phyloP scores from a whole-genome alignment of 768 basidiomycete genomes.

The Leucocoprinus birnbaumii region DNA sequence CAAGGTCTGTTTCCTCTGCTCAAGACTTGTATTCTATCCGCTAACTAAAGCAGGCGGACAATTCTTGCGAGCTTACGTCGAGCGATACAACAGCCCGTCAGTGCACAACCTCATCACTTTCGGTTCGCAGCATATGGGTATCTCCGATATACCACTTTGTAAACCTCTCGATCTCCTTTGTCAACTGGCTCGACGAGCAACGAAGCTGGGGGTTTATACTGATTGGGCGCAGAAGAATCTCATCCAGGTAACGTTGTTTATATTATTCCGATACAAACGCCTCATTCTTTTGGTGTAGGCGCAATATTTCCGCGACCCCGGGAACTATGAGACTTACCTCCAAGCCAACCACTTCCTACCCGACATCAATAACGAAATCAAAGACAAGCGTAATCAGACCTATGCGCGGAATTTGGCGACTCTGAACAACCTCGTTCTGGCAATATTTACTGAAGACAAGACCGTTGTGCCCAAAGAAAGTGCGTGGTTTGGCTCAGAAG shows the following conservation, averaged over 20 bases:
- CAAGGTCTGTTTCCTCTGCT: conserved; percentile 49
- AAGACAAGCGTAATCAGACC: conserved; percentile 48
- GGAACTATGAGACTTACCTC: conserved; percentile 56
- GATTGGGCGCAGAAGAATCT: conserved; percentile 76
- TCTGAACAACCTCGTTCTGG: conserved; percentile 66
- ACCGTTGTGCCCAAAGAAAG: conserved; percentile 85
- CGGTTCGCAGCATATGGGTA: conserved; percentile 85
- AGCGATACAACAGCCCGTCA: conserved; percentile 70
- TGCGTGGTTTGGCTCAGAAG: conserved; percentile 82
- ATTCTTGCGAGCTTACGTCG: conserved; percentile 83
- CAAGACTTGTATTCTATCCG: conserved; percentile 1
- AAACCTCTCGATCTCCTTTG: conserved; percentile 65
- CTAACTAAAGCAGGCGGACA: conserved; percentile 56
- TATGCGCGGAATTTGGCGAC: conserved; percentile 60
- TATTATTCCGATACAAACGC: neutral
- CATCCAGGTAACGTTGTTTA: conserved; percentile 49
- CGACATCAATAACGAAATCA: conserved; percentile 77
- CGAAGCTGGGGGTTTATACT: conserved; percentile 63
- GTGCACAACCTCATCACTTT: conserved; percentile 84
- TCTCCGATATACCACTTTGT: conserved; percentile 73
- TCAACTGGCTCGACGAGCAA: conserved; percentile 59
- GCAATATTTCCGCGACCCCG: conserved; percentile 82
- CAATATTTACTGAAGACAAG: conserved; percentile 69
- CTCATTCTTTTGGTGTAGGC: conserved; percentile 43
- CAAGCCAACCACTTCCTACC: conserved; percentile 63